Evolutionary conservation across 768 basidiomycete species (phyloP), one percentile per base, ranked within the genome.

Genomic region (Calocera viscosa): DNA sequence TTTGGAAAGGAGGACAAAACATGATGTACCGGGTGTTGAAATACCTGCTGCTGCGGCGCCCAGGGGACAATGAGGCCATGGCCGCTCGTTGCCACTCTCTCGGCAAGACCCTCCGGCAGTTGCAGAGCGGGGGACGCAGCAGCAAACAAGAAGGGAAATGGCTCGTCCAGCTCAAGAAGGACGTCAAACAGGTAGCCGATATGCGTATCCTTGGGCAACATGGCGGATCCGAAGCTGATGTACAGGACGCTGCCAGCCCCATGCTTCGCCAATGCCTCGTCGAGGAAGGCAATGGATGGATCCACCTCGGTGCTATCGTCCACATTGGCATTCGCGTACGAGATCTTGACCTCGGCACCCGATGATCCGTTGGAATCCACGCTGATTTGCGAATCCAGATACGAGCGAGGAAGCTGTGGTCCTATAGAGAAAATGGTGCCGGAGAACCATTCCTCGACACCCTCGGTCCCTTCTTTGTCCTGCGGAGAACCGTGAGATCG

Each of bases 11-110:
- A 47, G 22, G n/a, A 26, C 28, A n/a, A 28, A n/a, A 12, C 41
- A 26, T 28, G 16, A 67, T 71, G 63, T 63, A 73, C 73, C 1
- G 69, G 71, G 49, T 75, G 73, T 17, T 63, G 35, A 7, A 74
- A 69, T 26, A 73, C 67, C 2, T 66, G 33, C 49, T 74, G 73
- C 47, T 74, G 74, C 8, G 74, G 74, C 2, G 71, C 65, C 74
- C 73, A 74, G 0, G 67, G 63, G 8, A 72, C 67, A n/a, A 74
- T 47, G 19, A 73, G 1, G 1, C 72, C 74, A 24, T 68, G 34
- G 12, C 71, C 69, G 17, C 69, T 71, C n/a, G 47, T 39, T 34
- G 65, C 33, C 5, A 72, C 65, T 39, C 68, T 71, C 49, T 68
- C 33, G 19, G 33, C 64, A 16, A 73, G 34, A 10, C 69, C 66